These are phyloP conservation scores for Pythium graminicola DNA, from an alignment of 352 stramenopile species.

Conservation along the genomic window DNA sequence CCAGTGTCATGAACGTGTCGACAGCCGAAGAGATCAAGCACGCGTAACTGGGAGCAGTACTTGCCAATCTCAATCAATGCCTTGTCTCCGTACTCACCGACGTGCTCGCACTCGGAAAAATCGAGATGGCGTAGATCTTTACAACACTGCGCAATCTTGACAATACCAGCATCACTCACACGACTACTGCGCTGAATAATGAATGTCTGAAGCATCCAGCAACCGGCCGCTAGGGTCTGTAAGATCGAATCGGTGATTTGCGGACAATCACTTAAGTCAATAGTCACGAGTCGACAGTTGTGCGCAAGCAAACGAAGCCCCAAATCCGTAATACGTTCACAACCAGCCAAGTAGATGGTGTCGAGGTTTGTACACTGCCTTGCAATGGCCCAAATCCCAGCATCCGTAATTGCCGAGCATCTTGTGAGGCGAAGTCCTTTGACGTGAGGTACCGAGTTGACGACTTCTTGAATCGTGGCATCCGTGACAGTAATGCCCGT, in stretches of 20 bases:
- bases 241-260: conserved; percentile 81
- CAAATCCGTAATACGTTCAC: conserved; percentile 78
- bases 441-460: conserved; percentile 59
- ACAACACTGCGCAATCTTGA: conserved; percentile 85
- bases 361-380: conserved; percentile 59
- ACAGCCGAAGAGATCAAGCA: conserved; percentile 85
- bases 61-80: conserved; percentile 85
- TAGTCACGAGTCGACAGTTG: conserved; percentile 67
- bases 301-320: conserved; percentile 85
- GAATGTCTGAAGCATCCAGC: conserved; percentile 78
- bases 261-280: conserved; percentile 84
- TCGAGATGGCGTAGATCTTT: conserved; percentile 74
- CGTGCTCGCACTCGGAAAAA: conserved; percentile 75
- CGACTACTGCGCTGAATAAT: conserved; percentile 73
- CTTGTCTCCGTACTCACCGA: conserved; percentile 91
- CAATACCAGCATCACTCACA: conserved; percentile 79
- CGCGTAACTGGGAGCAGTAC: conserved; percentile 63
- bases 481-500: conserved; percentile 84
- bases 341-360: conserved; percentile 77
- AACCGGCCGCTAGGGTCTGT: conserved; percentile 81
- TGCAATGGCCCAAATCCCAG: conserved; percentile 81
- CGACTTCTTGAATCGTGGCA: conserved; percentile 87
- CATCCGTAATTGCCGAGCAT: conserved; percentile 82
- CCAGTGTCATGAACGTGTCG: conserved; percentile 81
- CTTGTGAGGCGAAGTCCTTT: conserved; percentile 53